A percentile compares a stretch with the other conserved stretches of the same genome.
Conservation (phyloP, 768 basidiomycete species). For the Xanthoconium purpureum region DNA sequence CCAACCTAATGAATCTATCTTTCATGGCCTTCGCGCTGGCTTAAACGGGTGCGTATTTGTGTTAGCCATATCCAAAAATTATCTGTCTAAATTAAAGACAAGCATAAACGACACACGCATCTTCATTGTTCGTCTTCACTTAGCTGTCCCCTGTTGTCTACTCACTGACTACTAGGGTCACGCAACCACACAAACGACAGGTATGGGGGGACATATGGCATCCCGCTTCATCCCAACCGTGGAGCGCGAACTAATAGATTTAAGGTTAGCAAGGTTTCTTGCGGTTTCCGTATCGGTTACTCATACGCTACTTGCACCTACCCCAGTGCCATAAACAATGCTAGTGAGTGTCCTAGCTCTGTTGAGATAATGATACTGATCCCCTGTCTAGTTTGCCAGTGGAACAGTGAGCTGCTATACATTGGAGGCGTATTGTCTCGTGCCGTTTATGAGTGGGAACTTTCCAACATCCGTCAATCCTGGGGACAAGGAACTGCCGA, state of each 20-base stretch:
- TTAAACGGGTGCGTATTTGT: neutral
- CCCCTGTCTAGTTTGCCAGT: slow-evolving; percentile 49
- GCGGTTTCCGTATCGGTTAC: too few relatives aligned
- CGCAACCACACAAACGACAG: too few relatives aligned
- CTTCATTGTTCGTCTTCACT: neutral
- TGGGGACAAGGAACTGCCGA: too few relatives aligned
- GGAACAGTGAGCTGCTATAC: slow-evolving; percentile 87
- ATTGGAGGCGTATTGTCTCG: slow-evolving; percentile 81
- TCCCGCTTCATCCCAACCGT: too few relatives aligned
- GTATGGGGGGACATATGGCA: too few relatives aligned
- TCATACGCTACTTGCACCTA: too few relatives aligned
- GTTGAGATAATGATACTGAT: neutral
- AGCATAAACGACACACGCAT: neutral
- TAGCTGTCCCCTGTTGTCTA: too few relatives aligned
- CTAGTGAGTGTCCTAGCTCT: neutral
- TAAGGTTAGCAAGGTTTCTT: too few relatives aligned
- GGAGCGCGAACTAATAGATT: too few relatives aligned
- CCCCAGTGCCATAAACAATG: neutral
- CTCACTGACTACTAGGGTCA: too few relatives aligned
- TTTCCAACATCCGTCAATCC: slow-evolving; percentile 46
- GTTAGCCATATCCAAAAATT: too few relatives aligned
- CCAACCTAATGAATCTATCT: neutral
- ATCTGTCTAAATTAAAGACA: too few relatives aligned
- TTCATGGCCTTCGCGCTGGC: neutral
- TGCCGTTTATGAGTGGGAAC: slow-evolving; percentile 78